Percentiles rank a stretch among this genome's conserved stretches.
Evolutionary conservation across 2,329 filamentous ascomycete species (phyloP).

Genomic region (Cercospora sp.): DNA sequence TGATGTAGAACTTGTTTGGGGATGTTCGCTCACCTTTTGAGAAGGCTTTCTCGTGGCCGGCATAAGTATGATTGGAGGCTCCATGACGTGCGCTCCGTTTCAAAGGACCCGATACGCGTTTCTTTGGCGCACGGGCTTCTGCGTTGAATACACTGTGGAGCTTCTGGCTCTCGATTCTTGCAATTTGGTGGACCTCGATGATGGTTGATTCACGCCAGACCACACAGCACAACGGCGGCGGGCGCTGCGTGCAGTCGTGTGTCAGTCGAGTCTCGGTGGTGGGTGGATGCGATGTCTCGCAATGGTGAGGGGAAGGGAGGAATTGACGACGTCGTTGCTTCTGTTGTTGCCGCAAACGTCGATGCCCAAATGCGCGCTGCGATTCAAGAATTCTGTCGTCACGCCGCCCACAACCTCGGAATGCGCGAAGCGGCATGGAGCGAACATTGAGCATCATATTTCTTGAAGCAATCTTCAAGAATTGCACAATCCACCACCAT

Average conservation of each 20-base stretch:
- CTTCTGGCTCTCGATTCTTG: not conserved
- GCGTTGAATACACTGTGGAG: conserved; percentile 1
- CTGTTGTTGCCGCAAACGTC: conserved; percentile 3
- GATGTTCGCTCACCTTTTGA: conserved; percentile 1
- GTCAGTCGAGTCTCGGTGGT: not conserved
- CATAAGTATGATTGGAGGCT: not conserved
- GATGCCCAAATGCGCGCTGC: not conserved
- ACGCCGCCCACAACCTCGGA: not conserved
- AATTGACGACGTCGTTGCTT: not conserved
- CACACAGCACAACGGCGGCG: not conserved
- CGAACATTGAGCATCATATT: not conserved
- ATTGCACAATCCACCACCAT: not conserved
- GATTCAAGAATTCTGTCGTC: not conserved
- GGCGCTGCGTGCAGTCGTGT: not conserved
- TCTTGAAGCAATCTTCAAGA: not conserved
- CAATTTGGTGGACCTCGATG: conserved; percentile 1
- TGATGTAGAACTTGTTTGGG: conserved; percentile 3
- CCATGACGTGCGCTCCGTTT: conserved; percentile 14
- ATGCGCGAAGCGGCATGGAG: not conserved
- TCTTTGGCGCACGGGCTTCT: conserved; percentile 10
- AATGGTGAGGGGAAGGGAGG: not conserved
- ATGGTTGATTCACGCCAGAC: not conserved
- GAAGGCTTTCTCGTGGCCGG: not conserved
- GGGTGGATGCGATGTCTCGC: not conserved
- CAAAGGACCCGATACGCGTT: conserved; percentile 5